Conservation (phyloP, 257 asterid species). For the Cinchona pubescens region DNA sequence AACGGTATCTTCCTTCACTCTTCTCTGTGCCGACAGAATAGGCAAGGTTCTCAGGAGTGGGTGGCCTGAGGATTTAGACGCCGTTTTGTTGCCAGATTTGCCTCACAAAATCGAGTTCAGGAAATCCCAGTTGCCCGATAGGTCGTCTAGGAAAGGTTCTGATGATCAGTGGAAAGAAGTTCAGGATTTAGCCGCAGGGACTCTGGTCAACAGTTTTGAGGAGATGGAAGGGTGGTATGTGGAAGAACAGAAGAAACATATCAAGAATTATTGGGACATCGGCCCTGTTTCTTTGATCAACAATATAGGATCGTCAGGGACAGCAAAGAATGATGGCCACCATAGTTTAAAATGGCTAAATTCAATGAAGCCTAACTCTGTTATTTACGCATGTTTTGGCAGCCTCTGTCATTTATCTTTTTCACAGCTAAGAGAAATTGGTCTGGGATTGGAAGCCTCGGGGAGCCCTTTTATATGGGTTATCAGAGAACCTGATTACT, state of each 20-base stretch:
- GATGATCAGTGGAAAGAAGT: constrained; percentile 24
- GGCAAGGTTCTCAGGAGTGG: constrained; percentile 11
- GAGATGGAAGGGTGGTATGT: constrained; percentile 56
- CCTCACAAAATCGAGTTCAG: constrained; percentile 48
- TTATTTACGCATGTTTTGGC: constrained; percentile 45
- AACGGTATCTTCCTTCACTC: constrained; percentile 56
- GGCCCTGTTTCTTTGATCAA: constrained; percentile 48
- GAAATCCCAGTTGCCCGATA: constrained; percentile 34
- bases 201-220: constrained; percentile 45
- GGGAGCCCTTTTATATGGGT: constrained; percentile 38
- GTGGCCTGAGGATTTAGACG: constrained; percentile 21
- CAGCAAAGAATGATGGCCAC: constrained; percentile 19
- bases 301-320: constrained; percentile 32
- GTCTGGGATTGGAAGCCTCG: constrained; percentile 35
- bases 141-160: not conserved
- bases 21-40: constrained; percentile 29
- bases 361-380: constrained; percentile 22
- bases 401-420: constrained; percentile 32
- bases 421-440: constrained; percentile 43
- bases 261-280: constrained; percentile 42
- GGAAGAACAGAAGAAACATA: constrained; percentile 21
- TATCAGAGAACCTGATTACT: constrained; percentile 24
- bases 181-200: constrained; percentile 27
- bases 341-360: constrained; percentile 41
- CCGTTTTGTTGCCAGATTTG: constrained; percentile 34